Conservation (phyloP, 257 asterid species). For the Avicennia marina region DNA sequence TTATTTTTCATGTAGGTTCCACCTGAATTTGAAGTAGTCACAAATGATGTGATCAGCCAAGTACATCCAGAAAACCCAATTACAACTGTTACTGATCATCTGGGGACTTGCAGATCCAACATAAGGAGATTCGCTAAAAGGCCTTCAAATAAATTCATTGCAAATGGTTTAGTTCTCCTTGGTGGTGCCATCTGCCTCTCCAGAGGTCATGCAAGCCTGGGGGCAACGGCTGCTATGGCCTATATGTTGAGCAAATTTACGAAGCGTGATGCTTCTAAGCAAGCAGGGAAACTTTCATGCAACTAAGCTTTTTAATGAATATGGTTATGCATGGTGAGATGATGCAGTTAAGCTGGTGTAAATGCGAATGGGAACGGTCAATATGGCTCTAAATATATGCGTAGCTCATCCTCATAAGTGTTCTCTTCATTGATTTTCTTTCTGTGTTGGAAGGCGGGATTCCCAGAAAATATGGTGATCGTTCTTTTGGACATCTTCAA, state of each 20-base stretch:
- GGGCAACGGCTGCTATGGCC: conserved; percentile 82
- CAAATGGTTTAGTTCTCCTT: conserved; percentile 54
- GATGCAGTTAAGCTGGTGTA: too few relatives aligned
- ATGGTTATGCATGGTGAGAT: conserved; percentile 3
- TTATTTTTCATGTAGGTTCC: conserved; percentile 45
- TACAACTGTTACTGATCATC: conserved; percentile 7
- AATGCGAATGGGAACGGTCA: too few relatives aligned
- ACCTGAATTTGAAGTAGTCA: conserved; percentile 42
- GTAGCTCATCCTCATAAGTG: too few relatives aligned
- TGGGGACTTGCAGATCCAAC: conserved; percentile 29
- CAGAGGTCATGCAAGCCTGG: conserved; percentile 69
- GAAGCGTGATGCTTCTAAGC: conserved; percentile 31
- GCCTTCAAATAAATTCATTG: conserved; percentile 49
- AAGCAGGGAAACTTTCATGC: conserved; percentile 3
- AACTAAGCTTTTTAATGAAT: background rate
- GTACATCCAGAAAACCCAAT: conserved; percentile 29
- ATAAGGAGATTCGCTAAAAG: conserved; percentile 30
- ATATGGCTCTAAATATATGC: too few relatives aligned
- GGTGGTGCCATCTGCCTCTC: conserved; percentile 80
- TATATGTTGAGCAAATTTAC: conserved; percentile 66
- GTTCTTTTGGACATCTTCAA: too few relatives aligned
- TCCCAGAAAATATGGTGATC: too few relatives aligned
- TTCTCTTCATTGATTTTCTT: too few relatives aligned
- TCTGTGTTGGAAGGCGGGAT: too few relatives aligned
- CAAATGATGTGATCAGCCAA: conserved; percentile 15